These are phyloP conservation scores for Yarrowia phangngaensis DNA, from an alignment of 805 yeast species.

Conservation along the genomic window DNA sequence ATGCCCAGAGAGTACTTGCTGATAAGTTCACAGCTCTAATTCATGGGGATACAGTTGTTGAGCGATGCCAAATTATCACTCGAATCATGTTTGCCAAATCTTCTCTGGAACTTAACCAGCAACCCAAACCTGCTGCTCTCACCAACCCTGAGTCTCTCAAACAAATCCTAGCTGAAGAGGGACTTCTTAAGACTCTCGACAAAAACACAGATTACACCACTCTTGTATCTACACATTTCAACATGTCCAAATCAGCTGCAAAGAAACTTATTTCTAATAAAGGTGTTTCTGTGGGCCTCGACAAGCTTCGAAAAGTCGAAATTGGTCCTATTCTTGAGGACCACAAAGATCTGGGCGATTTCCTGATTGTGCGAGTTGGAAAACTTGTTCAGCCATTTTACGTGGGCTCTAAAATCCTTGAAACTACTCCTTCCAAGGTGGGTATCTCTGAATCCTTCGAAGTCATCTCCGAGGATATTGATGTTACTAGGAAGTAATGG, in stretches of 20 bases:
- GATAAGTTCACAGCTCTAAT: conserved; percentile 79
- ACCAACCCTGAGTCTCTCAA: conserved; percentile 45
- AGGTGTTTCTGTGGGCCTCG: conserved; percentile 68
- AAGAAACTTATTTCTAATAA: conserved; percentile 62
- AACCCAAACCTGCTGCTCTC: conserved; percentile 38
- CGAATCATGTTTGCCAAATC: conserved; percentile 62
- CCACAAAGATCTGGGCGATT: conserved; percentile 54
- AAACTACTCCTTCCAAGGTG: background rate
- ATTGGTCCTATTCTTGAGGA: conserved; percentile 45
- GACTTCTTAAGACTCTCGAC: conserved; percentile 46
- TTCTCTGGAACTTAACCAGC: conserved; percentile 40
- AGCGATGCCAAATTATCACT: conserved; percentile 58
- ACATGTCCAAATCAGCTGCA: conserved; percentile 50
- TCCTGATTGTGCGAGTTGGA: conserved; percentile 69
- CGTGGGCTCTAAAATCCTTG: background rate
- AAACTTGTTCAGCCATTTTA: conserved; percentile 42
- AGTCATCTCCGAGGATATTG: conserved; percentile 8
- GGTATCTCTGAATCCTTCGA: conserved; percentile 6
- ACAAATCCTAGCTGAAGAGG: conserved; percentile 55
- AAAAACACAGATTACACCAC: conserved; percentile 44
- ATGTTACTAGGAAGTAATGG: conserved; percentile 6
- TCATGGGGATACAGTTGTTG: conserved; percentile 75
- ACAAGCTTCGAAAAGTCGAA: conserved; percentile 25
- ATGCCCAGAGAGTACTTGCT: conserved; percentile 77
- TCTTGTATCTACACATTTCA: conserved; percentile 47